A percentile compares a stretch with the other conserved stretches of the same genome.
Conservation (phyloP, 1,284 basidiomycete genomes). For the Anthracocystis setariae region DNA sequence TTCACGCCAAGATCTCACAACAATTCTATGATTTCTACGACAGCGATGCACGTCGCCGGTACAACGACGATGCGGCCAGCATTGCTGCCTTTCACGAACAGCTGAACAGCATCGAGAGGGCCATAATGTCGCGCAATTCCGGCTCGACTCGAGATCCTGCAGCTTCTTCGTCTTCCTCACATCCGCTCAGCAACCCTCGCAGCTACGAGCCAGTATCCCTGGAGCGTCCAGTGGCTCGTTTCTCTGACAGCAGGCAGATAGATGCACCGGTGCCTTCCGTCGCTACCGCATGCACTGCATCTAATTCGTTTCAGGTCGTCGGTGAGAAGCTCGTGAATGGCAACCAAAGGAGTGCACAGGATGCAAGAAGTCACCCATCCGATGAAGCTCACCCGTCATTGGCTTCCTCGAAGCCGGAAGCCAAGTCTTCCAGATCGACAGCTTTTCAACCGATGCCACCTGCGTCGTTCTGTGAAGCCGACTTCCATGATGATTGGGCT, state of each 20-base stretch:
- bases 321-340: conserved; percentile 18
- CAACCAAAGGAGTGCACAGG: neutral
- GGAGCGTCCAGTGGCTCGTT: neutral
- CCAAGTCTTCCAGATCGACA: neutral
- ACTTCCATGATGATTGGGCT: neutral
- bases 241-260: neutral
- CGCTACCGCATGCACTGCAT: conserved; percentile 4
- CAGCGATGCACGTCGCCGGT: neutral
- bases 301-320: conserved; percentile 33
- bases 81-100: neutral
- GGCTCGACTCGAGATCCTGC: neutral
- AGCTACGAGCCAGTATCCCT: neutral
- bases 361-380: neutral
- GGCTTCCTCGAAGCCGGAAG: neutral
- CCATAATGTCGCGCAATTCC: neutral
- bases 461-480: neutral
- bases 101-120: neutral
- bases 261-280: neutral
- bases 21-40: neutral
- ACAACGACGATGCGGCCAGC: neutral
- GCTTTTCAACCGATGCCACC: neutral
- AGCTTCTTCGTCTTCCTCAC: neutral
- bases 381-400: neutral
- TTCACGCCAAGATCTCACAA: neutral
- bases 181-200: neutral